These are phyloP conservation scores for Catunica adiposa DNA, from an alignment of 2,329 filamentous ascomycete species.

Conservation along the genomic window DNA sequence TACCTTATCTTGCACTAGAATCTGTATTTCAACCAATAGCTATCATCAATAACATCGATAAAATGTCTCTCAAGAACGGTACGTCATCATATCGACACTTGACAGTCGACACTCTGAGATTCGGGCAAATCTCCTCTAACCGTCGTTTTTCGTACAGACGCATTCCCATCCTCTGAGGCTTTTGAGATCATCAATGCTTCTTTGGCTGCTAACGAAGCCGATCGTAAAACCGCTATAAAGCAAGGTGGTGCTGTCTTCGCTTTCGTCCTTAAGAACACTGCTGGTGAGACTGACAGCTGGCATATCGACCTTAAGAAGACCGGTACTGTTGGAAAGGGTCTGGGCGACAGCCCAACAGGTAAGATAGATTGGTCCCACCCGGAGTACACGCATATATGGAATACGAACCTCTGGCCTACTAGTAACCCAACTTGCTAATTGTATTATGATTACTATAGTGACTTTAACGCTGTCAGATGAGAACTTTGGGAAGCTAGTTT, in stretches of 20 bases:
- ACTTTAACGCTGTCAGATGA: slow-evolving; percentile 71
- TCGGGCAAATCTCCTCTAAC: too few species aligned
- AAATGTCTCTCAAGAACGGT: slow-evolving; percentile 12
- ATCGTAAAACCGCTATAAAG: slow-evolving; percentile 78
- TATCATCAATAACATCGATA: neutral
- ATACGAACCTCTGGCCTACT: neutral
- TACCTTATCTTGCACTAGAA: neutral
- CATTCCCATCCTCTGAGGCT: slow-evolving; percentile 76
- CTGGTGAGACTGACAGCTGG: slow-evolving; percentile 71
- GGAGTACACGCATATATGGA: neutral
- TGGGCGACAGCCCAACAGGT: slow-evolving; percentile 72
- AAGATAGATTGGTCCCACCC: slow-evolving; percentile 19
- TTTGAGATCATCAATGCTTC: slow-evolving; percentile 75
- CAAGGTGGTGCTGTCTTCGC: slow-evolving; percentile 74
- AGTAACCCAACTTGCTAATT: slow-evolving; percentile 3
- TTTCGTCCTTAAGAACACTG: slow-evolving; percentile 80
- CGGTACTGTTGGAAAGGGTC: slow-evolving; percentile 64
- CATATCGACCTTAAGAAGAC: slow-evolving; percentile 89
- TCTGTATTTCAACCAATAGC: too few species aligned
- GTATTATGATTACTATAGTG: slow-evolving; percentile 34
- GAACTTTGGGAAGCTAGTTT: slow-evolving; percentile 70
- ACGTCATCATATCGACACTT: too few species aligned
- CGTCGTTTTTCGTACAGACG: slow-evolving; percentile 32
- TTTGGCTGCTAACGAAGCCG: slow-evolving; percentile 50
- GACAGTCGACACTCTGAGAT: too few species aligned